Evolutionary conservation across 345 rosid genomes (phyloP).

Genomic region (Toxicodendron radicans): DNA sequence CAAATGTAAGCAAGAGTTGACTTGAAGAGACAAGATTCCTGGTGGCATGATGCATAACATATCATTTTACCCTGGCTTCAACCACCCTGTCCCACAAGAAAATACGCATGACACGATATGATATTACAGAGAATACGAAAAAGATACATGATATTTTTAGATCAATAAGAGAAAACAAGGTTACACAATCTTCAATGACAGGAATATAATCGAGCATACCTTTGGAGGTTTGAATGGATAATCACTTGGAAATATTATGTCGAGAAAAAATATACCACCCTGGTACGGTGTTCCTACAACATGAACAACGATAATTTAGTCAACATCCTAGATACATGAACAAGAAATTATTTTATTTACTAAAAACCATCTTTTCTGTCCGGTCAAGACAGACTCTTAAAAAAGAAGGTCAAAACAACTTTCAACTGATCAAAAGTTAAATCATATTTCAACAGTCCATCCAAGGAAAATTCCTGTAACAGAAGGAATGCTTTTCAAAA

Average conservation of each 20-base stretch:
- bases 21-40: neutral
- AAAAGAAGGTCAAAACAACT: neutral
- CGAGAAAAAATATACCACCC: constrained; percentile 86
- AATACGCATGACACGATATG: neutral
- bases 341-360: neutral
- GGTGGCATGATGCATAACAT: neutral
- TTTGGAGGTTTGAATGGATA: constrained; percentile 93
- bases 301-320: constrained; percentile 3
- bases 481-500: neutral
- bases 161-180: neutral
- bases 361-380: neutral
- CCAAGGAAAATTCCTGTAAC: neutral
- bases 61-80: constrained; percentile 4
- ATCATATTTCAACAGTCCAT: neutral
- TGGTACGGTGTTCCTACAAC: constrained; percentile 80
- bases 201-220: constrained; percentile 41
- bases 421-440: neutral
- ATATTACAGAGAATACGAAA: neutral
- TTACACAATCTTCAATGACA: neutral
- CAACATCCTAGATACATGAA: neutral
- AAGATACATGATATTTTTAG: neutral
- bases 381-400: neutral
- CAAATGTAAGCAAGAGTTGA: neutral
- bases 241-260: constrained; percentile 71
- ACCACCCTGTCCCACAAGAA: neutral